A percentile compares a stretch with the other conserved stretches of the same genome.
These are phyloP conservation scores for Adansonia madagascariensis DNA, from an alignment of 441 rosid species.

Conservation along the genomic window DNA sequence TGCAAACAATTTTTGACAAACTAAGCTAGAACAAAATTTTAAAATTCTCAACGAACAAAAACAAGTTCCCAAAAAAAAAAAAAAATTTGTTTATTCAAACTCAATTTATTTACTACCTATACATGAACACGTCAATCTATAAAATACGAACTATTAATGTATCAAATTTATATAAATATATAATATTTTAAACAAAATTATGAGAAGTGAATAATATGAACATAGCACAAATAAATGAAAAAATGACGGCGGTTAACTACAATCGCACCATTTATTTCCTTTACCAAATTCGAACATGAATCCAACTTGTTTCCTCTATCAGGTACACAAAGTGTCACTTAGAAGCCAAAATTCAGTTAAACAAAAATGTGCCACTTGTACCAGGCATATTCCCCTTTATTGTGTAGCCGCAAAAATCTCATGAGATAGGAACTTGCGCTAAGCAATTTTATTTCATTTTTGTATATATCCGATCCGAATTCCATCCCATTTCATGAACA, in stretches of 20 bases:
- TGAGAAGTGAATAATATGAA: too few species aligned
- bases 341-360: neutral
- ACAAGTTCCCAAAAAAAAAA: too few species aligned
- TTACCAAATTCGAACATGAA: neutral
- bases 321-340: constrained; percentile 5
- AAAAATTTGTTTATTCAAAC: too few species aligned
- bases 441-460: neutral
- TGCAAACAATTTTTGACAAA: too few species aligned
- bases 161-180: too few species aligned
- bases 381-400: neutral
- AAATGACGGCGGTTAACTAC: neutral
- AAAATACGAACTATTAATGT: too few species aligned
- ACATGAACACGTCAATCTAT: too few species aligned
- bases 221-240: too few species aligned
- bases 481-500: neutral
- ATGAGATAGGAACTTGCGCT: constrained; percentile 2
- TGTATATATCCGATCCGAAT: neutral
- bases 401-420: constrained; percentile 34
- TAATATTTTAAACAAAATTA: too few species aligned
- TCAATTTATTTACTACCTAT: too few species aligned
- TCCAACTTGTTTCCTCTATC: neutral
- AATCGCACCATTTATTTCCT: neutral
- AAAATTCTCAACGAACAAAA: too few species aligned
- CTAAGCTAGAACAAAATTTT: too few species aligned
- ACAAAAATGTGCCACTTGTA: neutral